Evolutionary conservation across 2,329 filamentous ascomycete genomes (phyloP), one percentile per base, ranked within the genome.

Genomic region (Pseudocercospora vitis): DNA sequence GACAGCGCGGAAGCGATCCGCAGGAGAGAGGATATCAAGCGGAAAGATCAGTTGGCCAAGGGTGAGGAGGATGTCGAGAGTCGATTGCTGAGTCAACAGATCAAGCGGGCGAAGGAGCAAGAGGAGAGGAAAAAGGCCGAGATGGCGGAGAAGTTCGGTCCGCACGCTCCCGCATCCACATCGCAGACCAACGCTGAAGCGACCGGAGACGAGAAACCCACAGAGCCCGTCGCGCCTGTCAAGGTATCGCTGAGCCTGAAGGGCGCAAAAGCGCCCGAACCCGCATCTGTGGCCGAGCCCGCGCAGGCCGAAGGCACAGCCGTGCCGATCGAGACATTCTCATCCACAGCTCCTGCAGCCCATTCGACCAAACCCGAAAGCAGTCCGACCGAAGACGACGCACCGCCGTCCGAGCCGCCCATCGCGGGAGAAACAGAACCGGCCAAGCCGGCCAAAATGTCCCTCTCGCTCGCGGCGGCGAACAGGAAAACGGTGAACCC

Each of bases 11-110:
- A 96, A 52, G 89, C 91, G 1, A 74, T 97, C 60, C 79, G 83
- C 63, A 77, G 91, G 47, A 83, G 89, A 58, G 92, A 96, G 61
- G 89, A 89, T 21, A 78, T 96, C 45, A 78, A 86, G 62, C 85
- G 86, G 68, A 92, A 90, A 71, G 91, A 96, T 70, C 82, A 88
- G 51, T 85, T 91, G 71, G 91, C 96, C 65, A 89, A 88, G 63
- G 90, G 91, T 2, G 91, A 96, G 63, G 92, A 97, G 69, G 89
- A 95, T 73, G 75, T 90, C 45, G 91, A 97, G 73, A 87, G 92
- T 72, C 83, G 82, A 67, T 78, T 91, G 76, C 85, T 99, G 39
- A 81, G 82, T 64, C 87, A 89, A 67, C 94, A 97, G 77, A 88
- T 97, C 45, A 82, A 83, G 69, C 78, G 88, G 54, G 91, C 91